Percentiles rank a stretch among this genome's conserved stretches.
phyloP scores from a whole-genome alignment of 257 asterid genomes.

The Lantana camara region DNA sequence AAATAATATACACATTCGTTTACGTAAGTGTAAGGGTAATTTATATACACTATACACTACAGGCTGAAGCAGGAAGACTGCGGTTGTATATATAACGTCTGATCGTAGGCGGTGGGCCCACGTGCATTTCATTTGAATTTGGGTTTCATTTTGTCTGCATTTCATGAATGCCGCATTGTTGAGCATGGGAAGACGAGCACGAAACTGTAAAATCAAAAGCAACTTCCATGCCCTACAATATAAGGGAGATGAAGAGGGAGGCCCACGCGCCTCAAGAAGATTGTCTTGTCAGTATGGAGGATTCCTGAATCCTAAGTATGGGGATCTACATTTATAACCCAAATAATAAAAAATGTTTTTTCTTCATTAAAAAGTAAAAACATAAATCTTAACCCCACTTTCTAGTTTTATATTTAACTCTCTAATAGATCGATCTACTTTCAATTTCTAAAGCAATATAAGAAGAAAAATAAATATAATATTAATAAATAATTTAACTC shows the following conservation, averaged over 20 bases:
- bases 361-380: neutral
- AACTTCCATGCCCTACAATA: neutral
- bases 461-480: no score
- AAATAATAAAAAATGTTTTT: no score
- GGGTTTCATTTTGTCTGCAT: conserved; percentile 74
- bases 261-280: neutral
- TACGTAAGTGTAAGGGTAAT: conserved; percentile 21
- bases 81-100: conserved; percentile 54
- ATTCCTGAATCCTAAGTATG: neutral
- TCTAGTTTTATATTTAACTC: no score
- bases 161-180: conserved; percentile 34
- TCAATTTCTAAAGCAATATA: no score
- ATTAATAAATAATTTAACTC: no score
- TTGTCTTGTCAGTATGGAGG: conserved; percentile 10
- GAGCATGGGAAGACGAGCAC: conserved; percentile 38
- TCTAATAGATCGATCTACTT: no score
- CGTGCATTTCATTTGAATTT: conserved; percentile 61
- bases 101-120: conserved; percentile 35
- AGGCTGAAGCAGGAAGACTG: conserved; percentile 31
- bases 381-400: no score
- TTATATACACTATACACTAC: conserved; percentile 15
- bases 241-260: neutral
- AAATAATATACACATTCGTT: neutral
- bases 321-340: neutral
- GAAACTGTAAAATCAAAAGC: conserved; percentile 40